Percentiles rank a stretch among this genome's conserved stretches.
phyloP scores from a whole-genome alignment of 2,329 filamentous ascomycete genomes.

The Nemania serpens region DNA sequence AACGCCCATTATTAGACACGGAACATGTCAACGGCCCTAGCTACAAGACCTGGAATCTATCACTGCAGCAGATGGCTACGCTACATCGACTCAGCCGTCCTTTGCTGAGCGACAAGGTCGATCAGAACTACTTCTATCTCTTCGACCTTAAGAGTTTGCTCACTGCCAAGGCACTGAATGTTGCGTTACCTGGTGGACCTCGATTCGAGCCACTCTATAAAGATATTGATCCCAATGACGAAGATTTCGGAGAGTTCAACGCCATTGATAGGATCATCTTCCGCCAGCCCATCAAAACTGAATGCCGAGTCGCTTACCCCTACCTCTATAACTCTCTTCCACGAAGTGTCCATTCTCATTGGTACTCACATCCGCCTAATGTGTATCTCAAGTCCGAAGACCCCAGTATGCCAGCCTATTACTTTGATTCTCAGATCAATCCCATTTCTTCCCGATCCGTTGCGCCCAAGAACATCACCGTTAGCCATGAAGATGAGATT shows the following conservation, averaged over 20 bases:
- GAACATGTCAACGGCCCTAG: conserved; percentile 94
- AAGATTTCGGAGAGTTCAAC: conserved; percentile 99
- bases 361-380: conserved; percentile 91
- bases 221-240: conserved; percentile 97
- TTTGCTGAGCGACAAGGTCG: conserved; percentile 86
- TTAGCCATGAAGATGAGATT: conserved; percentile 91
- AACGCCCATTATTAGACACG: conserved; percentile 86
- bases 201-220: conserved; percentile 98
- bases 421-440: conserved; percentile 97
- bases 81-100: conserved; percentile 91
- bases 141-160: conserved; percentile 95
- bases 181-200: conserved; percentile 95
- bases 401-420: conserved; percentile 88
- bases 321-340: conserved; percentile 96
- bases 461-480: conserved; percentile 88
- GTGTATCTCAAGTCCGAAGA: conserved; percentile 91
- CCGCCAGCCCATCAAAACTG: conserved; percentile 89
- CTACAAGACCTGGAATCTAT: conserved; percentile 95
- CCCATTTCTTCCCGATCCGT: conserved; percentile 95
- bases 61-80: conserved; percentile 92
- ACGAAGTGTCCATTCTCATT: conserved; percentile 87
- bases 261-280: conserved; percentile 99
- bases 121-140: conserved; percentile 97
- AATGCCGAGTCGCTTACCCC: conserved; percentile 92
- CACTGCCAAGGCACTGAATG: conserved; percentile 95